Conservation (phyloP, 2,329 filamentous ascomycete genomes). For the Tolypocladium ophioglossoides region DNA sequence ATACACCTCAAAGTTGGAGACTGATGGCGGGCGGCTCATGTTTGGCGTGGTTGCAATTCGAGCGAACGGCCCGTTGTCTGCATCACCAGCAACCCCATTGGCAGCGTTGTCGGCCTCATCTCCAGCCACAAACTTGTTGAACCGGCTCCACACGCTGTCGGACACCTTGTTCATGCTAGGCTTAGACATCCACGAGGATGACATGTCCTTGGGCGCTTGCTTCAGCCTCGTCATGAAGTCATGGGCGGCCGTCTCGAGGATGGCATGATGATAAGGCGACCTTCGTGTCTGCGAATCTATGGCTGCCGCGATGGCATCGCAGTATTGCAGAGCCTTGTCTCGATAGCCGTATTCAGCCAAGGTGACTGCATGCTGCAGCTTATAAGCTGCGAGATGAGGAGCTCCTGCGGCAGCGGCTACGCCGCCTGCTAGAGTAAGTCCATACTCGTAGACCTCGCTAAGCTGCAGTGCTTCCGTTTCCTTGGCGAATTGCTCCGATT, state of each 20-base stretch:
- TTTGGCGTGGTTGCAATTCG: conserved; percentile 66
- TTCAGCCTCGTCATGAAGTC: conserved; percentile 76
- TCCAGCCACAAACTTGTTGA: conserved; percentile 93
- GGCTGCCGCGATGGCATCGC: conserved; percentile 66
- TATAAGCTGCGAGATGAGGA: conserved; percentile 83
- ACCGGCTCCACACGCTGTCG: conserved; percentile 78
- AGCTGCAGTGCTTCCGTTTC: conserved; percentile 82
- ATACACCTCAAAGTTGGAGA: conserved; percentile 63
- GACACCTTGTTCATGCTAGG: conserved; percentile 95
- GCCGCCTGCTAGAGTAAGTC: conserved; percentile 57
- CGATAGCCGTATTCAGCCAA: conserved; percentile 77
- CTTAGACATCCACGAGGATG: conserved; percentile 84
- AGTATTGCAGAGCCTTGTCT: conserved; percentile 82
- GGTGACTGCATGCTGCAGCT: conserved; percentile 74
- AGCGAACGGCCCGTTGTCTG: conserved; percentile 69
- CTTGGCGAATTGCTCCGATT: conserved; percentile 60
- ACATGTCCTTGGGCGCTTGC: conserved; percentile 72
- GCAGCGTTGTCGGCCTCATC: conserved; percentile 80
- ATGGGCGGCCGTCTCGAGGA: conserved; percentile 66
- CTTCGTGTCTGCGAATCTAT: conserved; percentile 73
- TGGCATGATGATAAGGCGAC: conserved; percentile 75
- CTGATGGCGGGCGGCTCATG: conserved; percentile 63
- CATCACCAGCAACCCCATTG: conserved; percentile 45
- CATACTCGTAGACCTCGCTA: conserved; percentile 95
- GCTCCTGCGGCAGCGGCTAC: conserved; percentile 42